phyloP scores from a whole-genome alignment of 176 grass and related monocot genomes.

The Cenchrus purpureus region DNA sequence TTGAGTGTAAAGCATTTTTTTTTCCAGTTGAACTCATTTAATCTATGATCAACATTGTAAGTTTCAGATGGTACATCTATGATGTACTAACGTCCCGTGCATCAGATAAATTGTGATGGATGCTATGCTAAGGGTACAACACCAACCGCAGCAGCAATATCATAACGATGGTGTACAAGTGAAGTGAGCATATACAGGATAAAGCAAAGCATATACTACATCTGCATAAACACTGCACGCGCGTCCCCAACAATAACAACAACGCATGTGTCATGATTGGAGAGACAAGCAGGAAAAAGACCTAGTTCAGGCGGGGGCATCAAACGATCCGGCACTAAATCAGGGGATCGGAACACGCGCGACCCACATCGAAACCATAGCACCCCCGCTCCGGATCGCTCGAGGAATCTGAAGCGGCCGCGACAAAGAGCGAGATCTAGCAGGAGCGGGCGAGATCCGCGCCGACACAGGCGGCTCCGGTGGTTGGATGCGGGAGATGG shows the following conservation, averaged over 20 bases:
- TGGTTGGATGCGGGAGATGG: not conserved
- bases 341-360: not conserved
- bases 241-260: not conserved
- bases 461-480: too few species aligned
- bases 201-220: not conserved
- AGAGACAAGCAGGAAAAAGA: too few species aligned
- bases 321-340: not conserved
- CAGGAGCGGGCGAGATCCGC: slow-evolving; percentile 1
- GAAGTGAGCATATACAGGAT: not conserved
- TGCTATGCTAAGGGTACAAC: not conserved
- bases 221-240: not conserved
- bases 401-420: not conserved
- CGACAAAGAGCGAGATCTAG: slow-evolving; percentile 11
- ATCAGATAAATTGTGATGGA: not conserved
- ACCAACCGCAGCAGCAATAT: not conserved
- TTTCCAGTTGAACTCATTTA: not conserved
- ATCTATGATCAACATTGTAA: not conserved
- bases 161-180: not conserved
- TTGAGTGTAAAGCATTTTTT: not conserved
- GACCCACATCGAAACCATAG: not conserved
- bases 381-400: not conserved
- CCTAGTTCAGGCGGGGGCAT: not conserved
- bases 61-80: not conserved
- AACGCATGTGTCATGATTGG: not conserved
- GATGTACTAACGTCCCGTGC: not conserved